These are phyloP conservation scores for Marasmius tenuissimus DNA, from an alignment of 1,284 basidiomycete genomes.

Conservation along the genomic window DNA sequence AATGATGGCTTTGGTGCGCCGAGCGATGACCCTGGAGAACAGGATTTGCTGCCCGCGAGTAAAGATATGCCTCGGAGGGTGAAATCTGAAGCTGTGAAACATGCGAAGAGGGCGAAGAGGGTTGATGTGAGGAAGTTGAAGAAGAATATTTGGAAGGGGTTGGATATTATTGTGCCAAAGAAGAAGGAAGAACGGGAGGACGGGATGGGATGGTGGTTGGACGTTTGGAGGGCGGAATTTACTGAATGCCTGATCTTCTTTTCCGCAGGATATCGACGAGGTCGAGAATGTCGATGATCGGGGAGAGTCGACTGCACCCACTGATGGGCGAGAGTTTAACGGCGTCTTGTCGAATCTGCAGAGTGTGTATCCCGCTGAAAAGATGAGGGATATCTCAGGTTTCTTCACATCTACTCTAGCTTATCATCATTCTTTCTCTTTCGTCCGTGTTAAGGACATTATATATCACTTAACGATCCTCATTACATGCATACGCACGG, in stretches of 20 bases:
- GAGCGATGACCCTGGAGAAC: conserved; percentile 67
- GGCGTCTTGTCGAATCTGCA: conserved; percentile 84
- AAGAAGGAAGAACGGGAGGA: conserved; percentile 41
- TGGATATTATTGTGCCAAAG: conserved; percentile 69
- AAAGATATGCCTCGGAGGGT: conserved; percentile 80
- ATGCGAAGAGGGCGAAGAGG: conserved; percentile 93
- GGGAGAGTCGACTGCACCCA: conserved; percentile 50
- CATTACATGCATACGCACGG: no score
- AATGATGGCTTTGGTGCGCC: conserved; percentile 54
- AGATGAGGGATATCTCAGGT: conserved; percentile 79
- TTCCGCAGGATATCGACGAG: conserved; percentile 53
- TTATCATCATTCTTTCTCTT: no score
- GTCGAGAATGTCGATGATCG: no score
- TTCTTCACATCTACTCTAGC: no score
- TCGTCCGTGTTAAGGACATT: no score
- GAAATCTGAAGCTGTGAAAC: conserved; percentile 89
- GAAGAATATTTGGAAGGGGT: conserved; percentile 95
- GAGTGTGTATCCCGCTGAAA: conserved; percentile 84
- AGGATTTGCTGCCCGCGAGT: conserved; percentile 83
- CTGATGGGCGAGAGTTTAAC: conserved; percentile 77
- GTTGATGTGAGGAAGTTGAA: conserved; percentile 97
- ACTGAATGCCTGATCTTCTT: conserved; percentile 1
- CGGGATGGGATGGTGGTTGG: no score
- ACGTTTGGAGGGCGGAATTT: no score
- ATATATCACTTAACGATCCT: no score